Evolutionary conservation across 495 filamentous ascomycete genomes (phyloP), one percentile per base, ranked within the genome.

Genomic region (Tuber indicum): DNA sequence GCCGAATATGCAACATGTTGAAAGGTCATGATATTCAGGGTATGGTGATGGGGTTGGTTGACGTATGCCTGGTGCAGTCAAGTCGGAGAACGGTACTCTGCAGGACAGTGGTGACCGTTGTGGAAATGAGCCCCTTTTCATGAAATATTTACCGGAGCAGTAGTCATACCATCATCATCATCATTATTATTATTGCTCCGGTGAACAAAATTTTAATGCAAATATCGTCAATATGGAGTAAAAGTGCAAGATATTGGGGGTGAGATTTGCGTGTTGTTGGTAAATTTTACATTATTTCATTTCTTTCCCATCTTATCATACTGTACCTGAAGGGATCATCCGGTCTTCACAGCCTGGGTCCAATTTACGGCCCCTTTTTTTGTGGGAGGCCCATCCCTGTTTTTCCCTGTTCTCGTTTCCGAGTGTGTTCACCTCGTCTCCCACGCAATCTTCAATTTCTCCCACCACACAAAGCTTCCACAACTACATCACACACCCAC

Each of bases 341-440:
- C 58, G 58, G 12, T 19, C 58, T 2, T 36, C 26, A 36, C 58
- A 36, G 58, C 58, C 58, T 66, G 58, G 26, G 58, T 66, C 26
- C 58, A 66, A 66, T 66, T 66, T 66, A 36, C 58, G 58, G 58
- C 78, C 78, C 78, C 78, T 46, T 72, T 80, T 79, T 79, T 73
- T 71, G 70, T 49, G 71, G 77, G 76, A 42, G 73, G 44, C 21
- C 44, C 26, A 71, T 79, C 70, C 75, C 78, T 76, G 70, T 74
- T 80, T 80, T 80, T 80, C 78, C 74, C 78, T 79, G 76, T 80
- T 77, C 79, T 76, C 78, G 77, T 80, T 80, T 80, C 74, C 45
- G 71, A 74, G 3, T 26, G 73, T 77, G 71, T 74, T 80, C 72
- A 78, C 77, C 73, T 80, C 77, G 46, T 76, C 77, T 76, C 78